Percentiles rank a stretch among this genome's conserved stretches.
These are phyloP conservation scores for Yarrowia porcina DNA, from an alignment of 805 yeast species.

Conservation along the genomic window DNA sequence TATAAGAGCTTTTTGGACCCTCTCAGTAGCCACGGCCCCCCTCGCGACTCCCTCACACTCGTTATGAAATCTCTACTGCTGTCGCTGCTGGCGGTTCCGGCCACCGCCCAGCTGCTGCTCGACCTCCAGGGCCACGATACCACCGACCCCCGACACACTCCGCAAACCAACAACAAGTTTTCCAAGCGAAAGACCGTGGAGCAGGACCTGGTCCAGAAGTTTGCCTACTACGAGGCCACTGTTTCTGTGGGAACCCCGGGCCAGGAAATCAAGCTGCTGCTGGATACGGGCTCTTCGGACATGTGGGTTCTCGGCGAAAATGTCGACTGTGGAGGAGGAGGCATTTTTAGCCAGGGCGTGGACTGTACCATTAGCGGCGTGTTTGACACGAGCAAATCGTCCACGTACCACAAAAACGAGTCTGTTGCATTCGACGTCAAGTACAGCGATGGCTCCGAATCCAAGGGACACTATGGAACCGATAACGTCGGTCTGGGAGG, in stretches of 20 bases:
- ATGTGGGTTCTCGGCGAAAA: conserved; percentile 48
- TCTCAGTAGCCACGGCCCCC: background rate
- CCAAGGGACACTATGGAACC: conserved; percentile 51
- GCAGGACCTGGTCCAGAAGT: conserved; percentile 17
- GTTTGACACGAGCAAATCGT: conserved; percentile 9
- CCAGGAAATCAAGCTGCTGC: conserved; percentile 50
- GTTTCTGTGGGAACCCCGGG: conserved; percentile 52
- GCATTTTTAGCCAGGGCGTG: background rate
- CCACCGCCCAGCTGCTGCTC: conserved; percentile 19
- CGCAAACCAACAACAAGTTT: background rate
- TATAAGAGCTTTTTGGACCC: conserved; percentile 5
- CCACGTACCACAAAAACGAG: conserved; percentile 11
- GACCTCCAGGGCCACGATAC: conserved; percentile 22
- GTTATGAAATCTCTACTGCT: conserved; percentile 10
- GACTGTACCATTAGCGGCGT: conserved; percentile 14
- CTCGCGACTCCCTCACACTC: background rate
- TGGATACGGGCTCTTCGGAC: conserved; percentile 72
- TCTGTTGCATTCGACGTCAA: conserved; percentile 40
- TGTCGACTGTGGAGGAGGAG: conserved; percentile 18
- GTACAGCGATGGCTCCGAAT: conserved; percentile 47
- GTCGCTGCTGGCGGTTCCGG: conserved; percentile 18
- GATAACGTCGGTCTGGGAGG: conserved; percentile 58
- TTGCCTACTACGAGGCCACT: conserved; percentile 29
- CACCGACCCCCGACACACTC: background rate
- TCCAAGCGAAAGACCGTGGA: conserved; percentile 8